phyloP scores from a whole-genome alignment of 352 stramenopile species.

The Phytophthora fragariae region DNA sequence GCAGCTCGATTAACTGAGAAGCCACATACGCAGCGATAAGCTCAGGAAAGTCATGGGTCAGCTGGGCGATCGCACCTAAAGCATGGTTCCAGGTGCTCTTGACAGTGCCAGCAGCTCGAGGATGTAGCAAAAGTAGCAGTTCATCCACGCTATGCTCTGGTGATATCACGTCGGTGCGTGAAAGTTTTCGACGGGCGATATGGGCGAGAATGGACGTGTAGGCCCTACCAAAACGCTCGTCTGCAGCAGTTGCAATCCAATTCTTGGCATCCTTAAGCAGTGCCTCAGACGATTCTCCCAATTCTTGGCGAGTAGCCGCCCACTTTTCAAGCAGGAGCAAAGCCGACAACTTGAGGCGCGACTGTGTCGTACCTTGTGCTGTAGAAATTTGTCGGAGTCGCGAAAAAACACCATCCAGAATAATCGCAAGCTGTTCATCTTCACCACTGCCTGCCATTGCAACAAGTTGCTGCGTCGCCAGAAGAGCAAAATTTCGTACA shows the following conservation, averaged over 20 bases:
- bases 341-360: constrained; percentile 45
- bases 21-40: constrained; percentile 16
- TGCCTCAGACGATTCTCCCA: constrained; percentile 24
- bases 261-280: constrained; percentile 29
- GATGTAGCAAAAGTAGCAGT: constrained; percentile 43
- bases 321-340: constrained; percentile 44
- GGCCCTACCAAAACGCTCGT: constrained; percentile 35
- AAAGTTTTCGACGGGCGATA: constrained; percentile 29
- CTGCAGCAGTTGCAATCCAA: constrained; percentile 19
- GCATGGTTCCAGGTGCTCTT: constrained; percentile 32
- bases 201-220: constrained; percentile 40
- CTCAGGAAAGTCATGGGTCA: constrained; percentile 34
- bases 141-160: constrained; percentile 26
- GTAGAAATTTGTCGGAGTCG: background rate
- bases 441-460: background rate
- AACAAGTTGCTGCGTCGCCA: constrained; percentile 44
- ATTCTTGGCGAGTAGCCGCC: constrained; percentile 10
- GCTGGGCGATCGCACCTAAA: constrained; percentile 25
- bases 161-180: background rate
- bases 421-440: constrained; percentile 17
- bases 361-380: background rate
- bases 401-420: constrained; percentile 41
- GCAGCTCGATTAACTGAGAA: constrained; percentile 36
- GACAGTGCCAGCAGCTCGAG: constrained; percentile 27
- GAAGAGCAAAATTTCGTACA: constrained; percentile 44